Conservation (phyloP, 2,329 filamentous ascomycete species). For the Ilyonectria sp. region DNA sequence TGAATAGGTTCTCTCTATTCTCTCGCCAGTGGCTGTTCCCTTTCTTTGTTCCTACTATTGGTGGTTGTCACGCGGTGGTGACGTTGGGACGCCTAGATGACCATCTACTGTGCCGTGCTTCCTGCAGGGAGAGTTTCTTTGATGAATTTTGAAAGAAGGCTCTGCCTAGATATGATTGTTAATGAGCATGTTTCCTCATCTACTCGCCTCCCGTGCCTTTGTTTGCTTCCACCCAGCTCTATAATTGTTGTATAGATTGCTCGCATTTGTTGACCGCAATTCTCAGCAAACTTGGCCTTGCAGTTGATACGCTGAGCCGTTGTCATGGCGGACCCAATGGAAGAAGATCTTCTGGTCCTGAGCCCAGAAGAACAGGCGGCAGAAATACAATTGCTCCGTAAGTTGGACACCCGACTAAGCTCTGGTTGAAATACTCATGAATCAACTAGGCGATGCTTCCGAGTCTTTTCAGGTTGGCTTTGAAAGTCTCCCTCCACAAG, state of each 20-base stretch:
- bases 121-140: slow-evolving; percentile 19
- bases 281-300: not conserved
- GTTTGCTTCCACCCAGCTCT: not conserved
- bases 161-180: slow-evolving; percentile 6
- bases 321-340: slow-evolving; percentile 30
- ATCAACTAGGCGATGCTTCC: slow-evolving; percentile 28
- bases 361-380: not conserved
- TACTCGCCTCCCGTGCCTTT: not conserved
- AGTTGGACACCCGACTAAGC: not conserved
- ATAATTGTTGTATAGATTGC: not conserved
- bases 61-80: slow-evolving; percentile 14
- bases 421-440: slow-evolving; percentile 12
- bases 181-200: slow-evolving; percentile 5
- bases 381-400: not conserved
- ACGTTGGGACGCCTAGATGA: slow-evolving; percentile 21
- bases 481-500: slow-evolving; percentile 33
- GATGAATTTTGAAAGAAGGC: not conserved
- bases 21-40: slow-evolving; percentile 21
- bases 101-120: slow-evolving; percentile 24
- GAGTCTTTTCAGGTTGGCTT: slow-evolving; percentile 29
- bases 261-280: not conserved
- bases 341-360: not conserved
- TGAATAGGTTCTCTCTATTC: not conserved
- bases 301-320: not conserved
- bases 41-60: slow-evolving; percentile 44